phyloP scores from a whole-genome alignment of 306 rosid genomes.

The Inga leiocalycina region DNA sequence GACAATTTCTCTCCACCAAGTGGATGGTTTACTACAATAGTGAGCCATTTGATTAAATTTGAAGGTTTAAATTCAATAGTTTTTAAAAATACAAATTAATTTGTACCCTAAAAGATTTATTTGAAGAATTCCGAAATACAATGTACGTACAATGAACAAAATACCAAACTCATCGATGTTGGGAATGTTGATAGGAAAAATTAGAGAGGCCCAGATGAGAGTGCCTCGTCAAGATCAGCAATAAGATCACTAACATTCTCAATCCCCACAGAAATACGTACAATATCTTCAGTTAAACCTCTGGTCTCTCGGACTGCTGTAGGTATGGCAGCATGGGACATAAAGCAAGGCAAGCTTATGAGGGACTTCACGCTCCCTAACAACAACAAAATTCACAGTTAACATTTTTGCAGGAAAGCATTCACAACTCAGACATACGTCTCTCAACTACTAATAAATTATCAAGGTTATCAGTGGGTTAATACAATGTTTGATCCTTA shows the following conservation, averaged over 20 bases:
- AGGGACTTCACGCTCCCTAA: constrained; percentile 93
- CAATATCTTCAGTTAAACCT: constrained; percentile 85
- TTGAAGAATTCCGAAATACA: not conserved
- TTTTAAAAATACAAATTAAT: not conserved
- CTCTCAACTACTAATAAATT: too few relatives aligned
- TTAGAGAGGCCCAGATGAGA: constrained; percentile 65
- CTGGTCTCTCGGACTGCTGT: constrained; percentile 73
- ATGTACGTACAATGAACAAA: not conserved
- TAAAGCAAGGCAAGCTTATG: constrained; percentile 84
- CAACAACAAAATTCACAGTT: constrained; percentile 17
- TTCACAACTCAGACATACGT: not conserved
- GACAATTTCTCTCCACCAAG: not conserved
- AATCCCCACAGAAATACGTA: constrained; percentile 87
- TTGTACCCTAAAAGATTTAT: not conserved
- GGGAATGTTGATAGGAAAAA: not conserved
- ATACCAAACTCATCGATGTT: not conserved
- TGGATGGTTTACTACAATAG: not conserved
- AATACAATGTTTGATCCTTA: too few relatives aligned
- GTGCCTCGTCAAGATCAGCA: constrained; percentile 69
- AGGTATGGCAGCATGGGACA: constrained; percentile 93
- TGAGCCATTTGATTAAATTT: not conserved
- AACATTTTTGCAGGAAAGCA: not conserved
- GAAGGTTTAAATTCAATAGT: not conserved
- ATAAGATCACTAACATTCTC: constrained; percentile 85
- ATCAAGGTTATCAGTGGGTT: too few relatives aligned